Percentiles rank a stretch among this genome's conserved stretches.
phyloP scores from a whole-genome alignment of 768 basidiomycete genomes.

The Amanita thiersii region DNA sequence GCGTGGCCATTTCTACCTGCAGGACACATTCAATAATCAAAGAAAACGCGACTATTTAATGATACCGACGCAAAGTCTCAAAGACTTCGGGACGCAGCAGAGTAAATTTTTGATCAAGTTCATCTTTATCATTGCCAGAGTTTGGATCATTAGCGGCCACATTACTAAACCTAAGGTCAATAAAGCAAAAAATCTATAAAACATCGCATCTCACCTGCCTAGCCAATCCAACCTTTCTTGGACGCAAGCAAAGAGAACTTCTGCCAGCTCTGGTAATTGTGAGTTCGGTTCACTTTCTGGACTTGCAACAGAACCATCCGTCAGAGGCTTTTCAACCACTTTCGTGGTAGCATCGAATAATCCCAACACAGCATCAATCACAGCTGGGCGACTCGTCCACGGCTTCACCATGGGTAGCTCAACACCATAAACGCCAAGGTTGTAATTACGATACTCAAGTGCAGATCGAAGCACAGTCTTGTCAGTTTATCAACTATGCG shows the following conservation, averaged over 20 bases:
- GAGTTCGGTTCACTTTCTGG: conserved; percentile 29
- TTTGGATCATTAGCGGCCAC: conserved; percentile 38
- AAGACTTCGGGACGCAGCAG: conserved; percentile 70
- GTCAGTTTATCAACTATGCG: conserved; percentile 2
- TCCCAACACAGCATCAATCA: conserved; percentile 61
- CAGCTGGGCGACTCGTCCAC: conserved; percentile 70
- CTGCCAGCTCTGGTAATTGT: conserved; percentile 61
- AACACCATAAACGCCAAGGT: conserved; percentile 71
- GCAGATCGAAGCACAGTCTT: conserved; percentile 72
- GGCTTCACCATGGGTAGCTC: conserved; percentile 60
- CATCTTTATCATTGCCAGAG: conserved; percentile 45
- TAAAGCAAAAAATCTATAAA: not conserved
- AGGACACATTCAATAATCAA: not conserved
- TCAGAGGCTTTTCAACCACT: conserved; percentile 30
- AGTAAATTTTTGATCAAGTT: conserved; percentile 59
- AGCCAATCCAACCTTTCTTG: conserved; percentile 68
- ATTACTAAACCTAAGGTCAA: conserved; percentile 22
- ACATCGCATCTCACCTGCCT: conserved; percentile 31
- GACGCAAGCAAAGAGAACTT: conserved; percentile 53
- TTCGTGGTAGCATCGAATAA: conserved; percentile 65
- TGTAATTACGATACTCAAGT: conserved; percentile 65
- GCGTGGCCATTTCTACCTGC: conserved; percentile 62
- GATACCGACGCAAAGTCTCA: conserved; percentile 65
- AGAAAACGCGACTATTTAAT: not conserved
- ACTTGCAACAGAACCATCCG: conserved; percentile 17